phyloP scores from a whole-genome alignment of 2,329 filamentous ascomycete species.

The Grosmannia huntii region DNA sequence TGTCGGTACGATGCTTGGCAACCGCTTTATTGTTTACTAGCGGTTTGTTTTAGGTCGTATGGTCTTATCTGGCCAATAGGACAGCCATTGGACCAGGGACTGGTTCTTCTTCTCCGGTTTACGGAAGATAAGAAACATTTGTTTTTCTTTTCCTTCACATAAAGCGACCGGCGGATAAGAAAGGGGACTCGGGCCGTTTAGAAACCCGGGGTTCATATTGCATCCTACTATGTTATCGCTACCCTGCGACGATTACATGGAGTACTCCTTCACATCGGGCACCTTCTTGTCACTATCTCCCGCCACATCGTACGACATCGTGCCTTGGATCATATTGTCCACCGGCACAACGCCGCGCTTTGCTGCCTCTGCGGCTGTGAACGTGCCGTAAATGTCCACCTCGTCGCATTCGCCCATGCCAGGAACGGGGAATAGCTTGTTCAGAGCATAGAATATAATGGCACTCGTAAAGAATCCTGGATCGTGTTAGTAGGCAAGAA shows the following conservation, averaged over 20 bases:
- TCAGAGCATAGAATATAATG: slow-evolving; percentile 11
- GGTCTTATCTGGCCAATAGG: too few relatives aligned
- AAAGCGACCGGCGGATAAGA: not conserved
- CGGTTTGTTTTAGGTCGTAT: too few relatives aligned
- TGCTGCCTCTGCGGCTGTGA: slow-evolving; percentile 26
- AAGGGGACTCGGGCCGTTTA: not conserved
- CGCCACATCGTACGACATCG: not conserved
- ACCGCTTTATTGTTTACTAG: too few relatives aligned
- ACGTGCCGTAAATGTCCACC: slow-evolving; percentile 30
- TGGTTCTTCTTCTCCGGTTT: too few relatives aligned
- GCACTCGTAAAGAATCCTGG: slow-evolving; percentile 4
- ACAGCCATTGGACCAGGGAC: too few relatives aligned
- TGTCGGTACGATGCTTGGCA: too few relatives aligned
- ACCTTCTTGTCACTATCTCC: not conserved
- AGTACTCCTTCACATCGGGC: not conserved
- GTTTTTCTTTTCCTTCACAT: too few relatives aligned
- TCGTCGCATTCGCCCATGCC: slow-evolving; percentile 29
- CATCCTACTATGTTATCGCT: not conserved
- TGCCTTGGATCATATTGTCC: not conserved
- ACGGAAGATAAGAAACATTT: too few relatives aligned
- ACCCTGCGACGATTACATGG: not conserved
- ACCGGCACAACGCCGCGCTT: not conserved
- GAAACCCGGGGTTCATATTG: not conserved
- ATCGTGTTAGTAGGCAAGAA: not conserved
- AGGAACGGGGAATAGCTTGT: slow-evolving; percentile 24